Evolutionary conservation across 148 eudicot genomes (phyloP), one percentile per base, ranked within the genome.

Genomic region (Silene latifolia): DNA sequence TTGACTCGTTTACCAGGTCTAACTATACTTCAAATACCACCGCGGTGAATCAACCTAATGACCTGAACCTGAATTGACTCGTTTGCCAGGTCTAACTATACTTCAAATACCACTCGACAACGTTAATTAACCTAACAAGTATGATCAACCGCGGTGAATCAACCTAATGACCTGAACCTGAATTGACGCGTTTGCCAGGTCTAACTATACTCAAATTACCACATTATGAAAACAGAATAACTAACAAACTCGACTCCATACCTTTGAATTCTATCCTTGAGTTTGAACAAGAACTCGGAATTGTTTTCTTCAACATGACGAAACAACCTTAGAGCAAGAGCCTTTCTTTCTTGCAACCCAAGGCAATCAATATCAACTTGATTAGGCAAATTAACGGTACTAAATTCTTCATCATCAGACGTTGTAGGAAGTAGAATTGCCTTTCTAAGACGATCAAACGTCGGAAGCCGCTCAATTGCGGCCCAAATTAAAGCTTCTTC

Each of bases 401-500:
- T 12, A 42, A 27, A 27, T 2, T 27, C 29, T 1, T 1, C 15
- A 2, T 67, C 19, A 67, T 32, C 69, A 3, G 54, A 67, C 4
- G 12, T 67, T 17, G 23, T 18, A 13, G 69, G 23, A 35, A 66
- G 47, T 66, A 66, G 19, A 15, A 66, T 66, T 3, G 24, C 73
- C 2, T 44, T 70, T 9, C 62, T 53, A 7, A 70, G 27, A 6
- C 61, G 35, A 27, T 70, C 73, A 25, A 14, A 70, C 10, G 73
- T 70, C 21, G 73, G 73, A 24, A 70, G 73, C 17, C 73, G 73
- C 61, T 70, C 73, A 14, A 70, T 70, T 2, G 73, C 73, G 2
- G 73, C 73, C 73, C 73, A 70, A 23, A 70, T 70, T 1, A 70
- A 23, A 0, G 73, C 73, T 25, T 70, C 73, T 24, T 70, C 61